phyloP scores from a whole-genome alignment of 805 yeast species.

The Metschnikowia kunwiensis region DNA sequence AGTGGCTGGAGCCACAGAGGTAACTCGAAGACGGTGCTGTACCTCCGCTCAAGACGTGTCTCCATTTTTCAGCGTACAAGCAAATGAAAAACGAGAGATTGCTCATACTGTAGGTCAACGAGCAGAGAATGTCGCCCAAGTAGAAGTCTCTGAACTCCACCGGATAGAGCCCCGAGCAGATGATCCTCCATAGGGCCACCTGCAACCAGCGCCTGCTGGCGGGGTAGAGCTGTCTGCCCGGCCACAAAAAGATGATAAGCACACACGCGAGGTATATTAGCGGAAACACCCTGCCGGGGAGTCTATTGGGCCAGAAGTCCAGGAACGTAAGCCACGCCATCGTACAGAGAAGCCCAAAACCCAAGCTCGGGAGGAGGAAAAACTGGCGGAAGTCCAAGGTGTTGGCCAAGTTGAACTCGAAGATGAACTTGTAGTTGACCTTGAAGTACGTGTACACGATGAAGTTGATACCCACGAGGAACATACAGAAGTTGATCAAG shows the following conservation, averaged over 20 bases:
- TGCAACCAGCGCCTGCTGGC: slow-evolving; percentile 78
- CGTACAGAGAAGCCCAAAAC: slow-evolving; percentile 54
- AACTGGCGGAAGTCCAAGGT: slow-evolving; percentile 66
- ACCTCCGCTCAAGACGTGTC: slow-evolving; percentile 43
- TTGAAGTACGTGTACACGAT: slow-evolving; percentile 68
- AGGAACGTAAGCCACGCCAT: slow-evolving; percentile 75
- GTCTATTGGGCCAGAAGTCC: slow-evolving; percentile 56
- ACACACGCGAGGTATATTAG: slow-evolving; percentile 64
- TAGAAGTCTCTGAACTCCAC: slow-evolving; percentile 95
- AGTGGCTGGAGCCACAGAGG: slow-evolving; percentile 73
- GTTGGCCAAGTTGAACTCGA: slow-evolving; percentile 75
- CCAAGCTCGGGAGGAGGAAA: slow-evolving; percentile 58
- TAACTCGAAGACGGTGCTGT: slow-evolving; percentile 21
- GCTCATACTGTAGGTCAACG: slow-evolving; percentile 83
- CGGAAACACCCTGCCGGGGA: slow-evolving; percentile 76
- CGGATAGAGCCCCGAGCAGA: slow-evolving; percentile 84
- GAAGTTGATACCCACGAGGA: slow-evolving; percentile 68
- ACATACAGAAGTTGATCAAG: slow-evolving; percentile 54
- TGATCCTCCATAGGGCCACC: slow-evolving; percentile 64
- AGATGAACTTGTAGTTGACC: slow-evolving; percentile 87
- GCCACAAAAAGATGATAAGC: slow-evolving; percentile 52
- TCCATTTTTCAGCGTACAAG: slow-evolving; percentile 71
- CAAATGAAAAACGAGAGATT: slow-evolving; percentile 85
- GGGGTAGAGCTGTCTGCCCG: slow-evolving; percentile 54
- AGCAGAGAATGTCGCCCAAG: slow-evolving; percentile 86